phyloP scores from a whole-genome alignment of 2,329 filamentous ascomycete genomes.

The Clarireedia paspali region DNA sequence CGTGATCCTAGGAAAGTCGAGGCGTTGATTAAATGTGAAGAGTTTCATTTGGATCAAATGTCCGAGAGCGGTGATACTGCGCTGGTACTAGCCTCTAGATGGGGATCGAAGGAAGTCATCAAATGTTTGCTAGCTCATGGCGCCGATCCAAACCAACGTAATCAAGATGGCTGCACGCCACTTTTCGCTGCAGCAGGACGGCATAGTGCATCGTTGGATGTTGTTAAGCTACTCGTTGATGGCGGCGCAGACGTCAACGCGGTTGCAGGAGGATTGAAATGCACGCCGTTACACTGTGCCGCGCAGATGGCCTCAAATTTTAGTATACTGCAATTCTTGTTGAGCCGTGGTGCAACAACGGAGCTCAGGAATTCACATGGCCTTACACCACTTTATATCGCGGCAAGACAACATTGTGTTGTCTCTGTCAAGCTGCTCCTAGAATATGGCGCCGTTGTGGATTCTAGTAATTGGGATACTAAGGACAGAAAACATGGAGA shows the following conservation, averaged over 20 bases:
- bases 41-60: not conserved
- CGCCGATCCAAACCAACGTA: constrained; percentile 1
- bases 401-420: constrained; percentile 6
- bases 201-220: not conserved
- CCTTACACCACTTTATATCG: constrained; percentile 7
- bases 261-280: not conserved
- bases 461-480: constrained; percentile 5
- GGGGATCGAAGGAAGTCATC: not conserved
- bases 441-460: not conserved
- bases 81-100: constrained; percentile 5
- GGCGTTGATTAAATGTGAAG: constrained; percentile 3
- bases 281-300: constrained; percentile 6
- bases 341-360: constrained; percentile 4
- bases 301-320: constrained; percentile 1
- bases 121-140: constrained; percentile 7
- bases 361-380: constrained; percentile 6
- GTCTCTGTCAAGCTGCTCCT: constrained; percentile 3
- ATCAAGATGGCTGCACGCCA: constrained; percentile 3
- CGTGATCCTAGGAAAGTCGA: not conserved
- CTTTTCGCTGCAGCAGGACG: constrained; percentile 3
- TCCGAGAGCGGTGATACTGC: constrained; percentile 4
- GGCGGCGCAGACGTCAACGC: not conserved
- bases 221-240: constrained; percentile 5
- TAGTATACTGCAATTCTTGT: not conserved
- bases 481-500: constrained; percentile 8